Percentiles rank a stretch among this genome's conserved stretches.
These are phyloP conservation scores for Mortierella hygrophila DNA, from an alignment of 192 early-diverging fungal species.

Conservation along the genomic window DNA sequence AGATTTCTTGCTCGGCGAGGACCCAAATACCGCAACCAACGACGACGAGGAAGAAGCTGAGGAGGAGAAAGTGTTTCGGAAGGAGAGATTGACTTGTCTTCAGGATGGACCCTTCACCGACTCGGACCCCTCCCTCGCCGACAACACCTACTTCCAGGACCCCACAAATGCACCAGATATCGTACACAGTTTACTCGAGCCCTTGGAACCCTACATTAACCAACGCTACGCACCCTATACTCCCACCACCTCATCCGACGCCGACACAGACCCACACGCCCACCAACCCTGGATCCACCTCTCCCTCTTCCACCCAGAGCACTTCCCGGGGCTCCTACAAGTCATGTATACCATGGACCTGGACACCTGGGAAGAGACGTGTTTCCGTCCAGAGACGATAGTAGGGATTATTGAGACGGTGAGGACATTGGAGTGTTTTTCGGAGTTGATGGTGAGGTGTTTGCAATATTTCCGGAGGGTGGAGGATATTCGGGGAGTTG, in stretches of 20 bases:
- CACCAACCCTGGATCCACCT: slow-evolving; percentile 17
- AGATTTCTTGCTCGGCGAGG: slow-evolving; percentile 4
- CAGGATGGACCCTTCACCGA: neutral
- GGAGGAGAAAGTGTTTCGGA: neutral
- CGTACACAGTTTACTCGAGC: neutral
- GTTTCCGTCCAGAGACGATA: slow-evolving; percentile 16
- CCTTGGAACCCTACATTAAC: neutral
- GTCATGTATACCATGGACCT: slow-evolving; percentile 28
- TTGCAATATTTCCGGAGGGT: slow-evolving; percentile 29
- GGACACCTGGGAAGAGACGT: neutral
- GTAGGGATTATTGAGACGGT: slow-evolving; percentile 19
- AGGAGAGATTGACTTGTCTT: neutral
- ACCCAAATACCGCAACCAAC: neutral
- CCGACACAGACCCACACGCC: neutral
- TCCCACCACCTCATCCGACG: neutral
- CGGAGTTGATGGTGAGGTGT: slow-evolving; percentile 16
- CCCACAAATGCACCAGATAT: neutral
- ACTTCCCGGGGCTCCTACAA: slow-evolving; percentile 16
- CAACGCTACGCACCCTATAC: neutral
- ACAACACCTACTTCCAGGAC: neutral
- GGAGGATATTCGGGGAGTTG: neutral
- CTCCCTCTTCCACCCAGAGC: slow-evolving; percentile 8
- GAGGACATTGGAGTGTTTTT: slow-evolving; percentile 14
- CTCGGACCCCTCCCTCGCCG: neutral
- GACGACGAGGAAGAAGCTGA: neutral